Evolutionary conservation across 768 basidiomycete genomes (phyloP).

Genomic region (Serendipita sp.): DNA sequence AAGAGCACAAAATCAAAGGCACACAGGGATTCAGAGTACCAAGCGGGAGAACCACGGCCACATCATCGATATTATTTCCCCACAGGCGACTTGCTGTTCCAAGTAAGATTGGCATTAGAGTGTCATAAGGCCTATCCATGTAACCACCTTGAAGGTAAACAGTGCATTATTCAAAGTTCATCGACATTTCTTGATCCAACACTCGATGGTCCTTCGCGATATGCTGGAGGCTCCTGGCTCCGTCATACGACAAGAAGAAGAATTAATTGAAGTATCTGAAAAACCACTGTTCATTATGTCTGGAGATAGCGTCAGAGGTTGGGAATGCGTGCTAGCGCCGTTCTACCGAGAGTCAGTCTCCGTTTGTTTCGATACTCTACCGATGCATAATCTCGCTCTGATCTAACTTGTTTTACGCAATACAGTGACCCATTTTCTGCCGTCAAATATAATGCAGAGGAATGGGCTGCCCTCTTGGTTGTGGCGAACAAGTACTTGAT

Average conservation of each 20-base stretch:
- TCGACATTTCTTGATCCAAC: background rate
- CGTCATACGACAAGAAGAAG: background rate
- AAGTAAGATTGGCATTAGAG: background rate
- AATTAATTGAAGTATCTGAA: background rate
- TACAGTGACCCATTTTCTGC: background rate
- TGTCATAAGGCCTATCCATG: background rate
- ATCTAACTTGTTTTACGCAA: no score
- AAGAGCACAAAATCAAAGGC: no score
- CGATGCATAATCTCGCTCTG: no score
- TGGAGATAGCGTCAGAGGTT: background rate
- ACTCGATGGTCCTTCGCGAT: background rate
- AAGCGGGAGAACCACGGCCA: background rate
- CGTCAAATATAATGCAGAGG: background rate
- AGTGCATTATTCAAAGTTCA: slow-evolving; percentile 6
- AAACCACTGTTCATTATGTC: background rate
- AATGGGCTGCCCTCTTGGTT: background rate
- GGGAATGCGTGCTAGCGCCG: background rate
- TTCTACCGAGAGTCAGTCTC: background rate
- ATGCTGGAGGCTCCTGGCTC: background rate
- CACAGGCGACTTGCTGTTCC: background rate
- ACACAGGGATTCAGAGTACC: background rate
- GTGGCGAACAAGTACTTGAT: background rate
- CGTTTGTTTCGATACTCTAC: background rate
- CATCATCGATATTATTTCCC: background rate
- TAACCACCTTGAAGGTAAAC: background rate